phyloP scores from a whole-genome alignment of 2,329 filamentous ascomycete genomes.

The Talaromyces marneffei region DNA sequence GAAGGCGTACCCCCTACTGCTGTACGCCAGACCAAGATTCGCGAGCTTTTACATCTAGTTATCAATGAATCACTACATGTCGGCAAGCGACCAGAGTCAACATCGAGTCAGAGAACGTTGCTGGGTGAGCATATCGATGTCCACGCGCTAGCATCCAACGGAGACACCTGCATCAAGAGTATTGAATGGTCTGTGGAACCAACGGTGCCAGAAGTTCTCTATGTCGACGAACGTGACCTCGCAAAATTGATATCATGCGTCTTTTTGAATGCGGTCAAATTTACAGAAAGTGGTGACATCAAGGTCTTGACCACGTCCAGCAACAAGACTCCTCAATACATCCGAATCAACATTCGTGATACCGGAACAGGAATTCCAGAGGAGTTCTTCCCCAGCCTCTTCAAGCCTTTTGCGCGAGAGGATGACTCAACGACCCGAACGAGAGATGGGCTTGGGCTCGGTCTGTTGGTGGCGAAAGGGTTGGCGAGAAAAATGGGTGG shows the following conservation, averaged over 20 bases:
- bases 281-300: constrained; percentile 60
- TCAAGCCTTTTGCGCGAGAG: constrained; percentile 64
- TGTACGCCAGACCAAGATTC: constrained; percentile 40
- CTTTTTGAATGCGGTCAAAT: constrained; percentile 63
- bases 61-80: constrained; percentile 46
- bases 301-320: constrained; percentile 51
- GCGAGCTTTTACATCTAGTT: constrained; percentile 41
- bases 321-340: constrained; percentile 43
- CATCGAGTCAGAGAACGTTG: constrained; percentile 39
- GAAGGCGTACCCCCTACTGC: constrained; percentile 32
- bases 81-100: constrained; percentile 44
- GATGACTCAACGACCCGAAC: constrained; percentile 62
- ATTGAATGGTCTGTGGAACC: constrained; percentile 46
- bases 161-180: constrained; percentile 38
- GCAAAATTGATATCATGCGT: constrained; percentile 60
- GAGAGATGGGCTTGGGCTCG: constrained; percentile 63
- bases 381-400: constrained; percentile 60
- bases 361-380: constrained; percentile 64
- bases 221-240: constrained; percentile 57
- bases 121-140: constrained; percentile 44
- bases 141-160: constrained; percentile 40
- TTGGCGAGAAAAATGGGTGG: constrained; percentile 63
- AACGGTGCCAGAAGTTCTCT: constrained; percentile 42
- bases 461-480: constrained; percentile 66
- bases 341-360: constrained; percentile 59